Evolutionary conservation across 352 stramenopile genomes (phyloP), one percentile per base, ranked within the genome.

Genomic region (Pythium oligandrum): DNA sequence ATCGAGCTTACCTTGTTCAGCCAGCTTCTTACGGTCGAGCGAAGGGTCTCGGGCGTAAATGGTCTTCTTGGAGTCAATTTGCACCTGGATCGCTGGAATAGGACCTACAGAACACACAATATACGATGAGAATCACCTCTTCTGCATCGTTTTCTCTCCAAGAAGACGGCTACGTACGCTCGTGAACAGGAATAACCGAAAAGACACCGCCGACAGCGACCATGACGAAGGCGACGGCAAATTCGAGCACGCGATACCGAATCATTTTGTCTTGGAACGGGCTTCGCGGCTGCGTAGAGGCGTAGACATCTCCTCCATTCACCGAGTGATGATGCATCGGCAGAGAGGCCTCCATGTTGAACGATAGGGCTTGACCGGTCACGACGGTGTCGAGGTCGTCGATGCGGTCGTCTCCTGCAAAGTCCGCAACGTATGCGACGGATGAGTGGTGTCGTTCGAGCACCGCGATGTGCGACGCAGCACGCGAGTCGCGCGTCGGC

Each of bases 231-330:
- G 73, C 63, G 43, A 65, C 64, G 39, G 64, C 53, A 35, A 90
- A 90, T 57, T 92, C 82, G 39, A 78, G 46, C 11, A 86, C 38
- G 34, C 82, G 77, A 46, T 74, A 82, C 39, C 64, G 34, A 35
- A 63, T 53, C 50, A 75, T n/a, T 35, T 60, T 38, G n/a, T 61
- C 54, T 38, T 57, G 53, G 57, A 56, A 69, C 2, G 51, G 4
- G 33, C 17, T 26, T 26, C 60, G 61, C 36, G 30, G 35, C 11
- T 32, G 40, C 30, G 9, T 38, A 8, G n/a, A 71, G 51, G 40
- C 44, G 64, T 34, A 64, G 54, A 17, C 59, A 51, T 0, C 35
- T 40, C n/a, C 2, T 49, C 6, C 4, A 32, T 60, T 60, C 33
- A 55, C 32, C 40, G 54, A 61, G 1, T 26, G 17, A 26, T 26